Conservation (phyloP, 2,329 filamentous ascomycete species). For the Ceratocystis harringtonii region DNA sequence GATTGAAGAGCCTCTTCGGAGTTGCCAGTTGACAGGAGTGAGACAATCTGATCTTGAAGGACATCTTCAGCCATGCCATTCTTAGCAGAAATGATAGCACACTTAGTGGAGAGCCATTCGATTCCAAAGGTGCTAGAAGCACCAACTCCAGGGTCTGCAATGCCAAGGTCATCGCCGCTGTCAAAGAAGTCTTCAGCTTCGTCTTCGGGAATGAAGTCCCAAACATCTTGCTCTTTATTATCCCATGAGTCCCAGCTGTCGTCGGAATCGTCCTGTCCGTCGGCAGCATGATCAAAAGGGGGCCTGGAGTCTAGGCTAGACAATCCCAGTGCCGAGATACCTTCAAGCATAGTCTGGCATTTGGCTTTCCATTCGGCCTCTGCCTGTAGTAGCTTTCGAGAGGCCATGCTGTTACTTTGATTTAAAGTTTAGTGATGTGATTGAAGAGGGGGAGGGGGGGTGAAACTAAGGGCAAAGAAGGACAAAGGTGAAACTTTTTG, state of each 20-base stretch:
- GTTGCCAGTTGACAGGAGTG: conserved; percentile 51
- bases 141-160: conserved; percentile 21
- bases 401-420: conserved; percentile 2
- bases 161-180: conserved; percentile 23
- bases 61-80: conserved; percentile 52
- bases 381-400: neutral
- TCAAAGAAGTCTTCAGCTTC: conserved; percentile 44
- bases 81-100: conserved; percentile 48
- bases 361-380: conserved; percentile 61
- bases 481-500: neutral
- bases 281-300: conserved; percentile 21
- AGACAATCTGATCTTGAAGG: conserved; percentile 63
- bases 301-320: conserved; percentile 27
- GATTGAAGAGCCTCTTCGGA: conserved; percentile 83
- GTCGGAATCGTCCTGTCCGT: conserved; percentile 39
- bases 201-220: conserved; percentile 75
- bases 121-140: conserved; percentile 34
- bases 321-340: conserved; percentile 58
- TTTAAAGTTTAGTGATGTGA: neutral
- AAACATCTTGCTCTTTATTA: conserved; percentile 64
- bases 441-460: neutral
- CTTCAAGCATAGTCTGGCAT: conserved; percentile 70
- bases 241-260: conserved; percentile 37
- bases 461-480: neutral
- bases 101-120: conserved; percentile 59